Conservation (phyloP, 2,329 filamentous ascomycete genomes). For the Aspergillus texensis region DNA sequence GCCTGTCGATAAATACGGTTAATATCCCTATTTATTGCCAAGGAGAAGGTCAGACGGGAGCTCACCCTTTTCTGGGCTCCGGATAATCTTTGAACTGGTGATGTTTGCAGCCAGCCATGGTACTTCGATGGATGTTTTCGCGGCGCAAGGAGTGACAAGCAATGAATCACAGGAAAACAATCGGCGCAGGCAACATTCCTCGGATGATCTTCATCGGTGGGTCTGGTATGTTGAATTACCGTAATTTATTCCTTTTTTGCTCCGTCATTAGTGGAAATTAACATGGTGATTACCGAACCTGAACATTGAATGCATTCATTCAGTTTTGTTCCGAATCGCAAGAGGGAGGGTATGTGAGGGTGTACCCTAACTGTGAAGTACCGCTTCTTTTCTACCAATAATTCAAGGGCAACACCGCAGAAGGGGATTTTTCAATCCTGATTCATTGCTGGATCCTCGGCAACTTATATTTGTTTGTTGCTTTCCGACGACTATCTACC, state of each 20-base stretch:
- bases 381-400: too few relatives aligned
- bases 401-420: too few relatives aligned
- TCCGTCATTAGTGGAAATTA: neutral
- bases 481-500: too few relatives aligned
- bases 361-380: too few relatives aligned
- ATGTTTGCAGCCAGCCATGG: neutral
- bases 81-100: conserved; percentile 11
- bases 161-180: neutral
- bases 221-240: neutral
- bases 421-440: too few relatives aligned
- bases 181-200: neutral
- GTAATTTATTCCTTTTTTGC: neutral
- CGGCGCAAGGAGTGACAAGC: neutral
- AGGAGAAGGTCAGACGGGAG: neutral
- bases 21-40: neutral
- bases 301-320: too few relatives aligned
- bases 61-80: conserved; percentile 11
- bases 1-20: neutral
- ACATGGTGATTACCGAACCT: neutral
- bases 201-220: neutral
- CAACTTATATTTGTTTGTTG: too few relatives aligned
- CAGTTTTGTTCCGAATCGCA: too few relatives aligned
- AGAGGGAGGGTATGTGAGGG: too few relatives aligned
- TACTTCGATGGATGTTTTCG: neutral
- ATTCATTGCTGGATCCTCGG: too few relatives aligned